Evolutionary conservation across 768 basidiomycete genomes (phyloP).

Genomic region (Clitopilus passeckerianus): DNA sequence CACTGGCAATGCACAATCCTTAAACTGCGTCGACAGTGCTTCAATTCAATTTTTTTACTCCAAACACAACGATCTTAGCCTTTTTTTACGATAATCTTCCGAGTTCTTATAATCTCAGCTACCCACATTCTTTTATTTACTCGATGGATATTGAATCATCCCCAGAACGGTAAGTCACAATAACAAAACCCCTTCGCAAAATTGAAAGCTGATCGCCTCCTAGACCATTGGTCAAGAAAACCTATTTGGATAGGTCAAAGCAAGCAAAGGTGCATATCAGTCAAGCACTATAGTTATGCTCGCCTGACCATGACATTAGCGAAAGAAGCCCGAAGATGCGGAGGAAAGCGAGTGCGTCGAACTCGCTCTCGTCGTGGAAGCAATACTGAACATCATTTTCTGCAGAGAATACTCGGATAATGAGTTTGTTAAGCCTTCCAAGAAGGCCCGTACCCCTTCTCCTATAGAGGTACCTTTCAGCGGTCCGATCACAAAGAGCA

Average conservation of each 20-base stretch:
- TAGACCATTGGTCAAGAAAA: constrained; percentile 18
- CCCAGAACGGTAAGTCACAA: constrained; percentile 12
- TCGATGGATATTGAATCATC: constrained; percentile 11
- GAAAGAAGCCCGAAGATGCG: neutral
- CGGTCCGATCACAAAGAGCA: neutral
- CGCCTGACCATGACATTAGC: neutral
- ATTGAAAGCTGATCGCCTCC: constrained; percentile 3
- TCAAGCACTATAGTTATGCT: neutral
- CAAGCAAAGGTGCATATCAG: neutral
- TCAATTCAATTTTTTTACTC: neutral
- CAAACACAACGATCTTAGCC: neutral
- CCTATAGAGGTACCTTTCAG: neutral
- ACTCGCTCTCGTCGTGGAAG: neutral
- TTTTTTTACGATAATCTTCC: neutral
- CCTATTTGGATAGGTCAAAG: constrained; percentile 31
- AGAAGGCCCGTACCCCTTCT: neutral
- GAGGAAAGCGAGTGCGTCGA: neutral
- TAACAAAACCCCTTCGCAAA: neutral
- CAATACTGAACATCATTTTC: neutral
- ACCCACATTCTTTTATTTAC: constrained; percentile 13
- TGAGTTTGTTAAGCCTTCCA: neutral
- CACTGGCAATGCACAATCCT: neutral
- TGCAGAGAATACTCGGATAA: neutral
- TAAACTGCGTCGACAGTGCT: neutral
- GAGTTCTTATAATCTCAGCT: neutral